Base-by-base conservation (phyloP, 148 eudicot species). In the Rhododendron griersonianum region DNA sequence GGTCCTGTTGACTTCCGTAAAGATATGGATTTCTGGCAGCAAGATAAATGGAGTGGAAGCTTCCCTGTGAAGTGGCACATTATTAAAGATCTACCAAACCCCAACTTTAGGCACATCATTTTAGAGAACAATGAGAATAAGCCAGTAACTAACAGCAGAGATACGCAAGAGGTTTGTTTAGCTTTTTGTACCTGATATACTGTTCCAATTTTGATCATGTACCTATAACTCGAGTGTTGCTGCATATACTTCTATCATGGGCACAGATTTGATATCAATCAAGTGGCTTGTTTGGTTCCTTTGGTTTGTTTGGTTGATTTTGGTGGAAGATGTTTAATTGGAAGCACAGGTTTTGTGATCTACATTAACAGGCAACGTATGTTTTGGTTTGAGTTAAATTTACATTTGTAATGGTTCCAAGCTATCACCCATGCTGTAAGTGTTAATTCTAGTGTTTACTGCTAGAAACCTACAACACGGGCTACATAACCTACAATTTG, bases 11-110 rank as follows among this genome's bases (percentile, higher is more conserved):
- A 97, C 84, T 95, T 95, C 83, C 89, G 86, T 61, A 92, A 90
- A 51, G 98, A 97, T 88, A 97, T 97, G 99, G 99, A 97, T 89
- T 97, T 97, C 88, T 97, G 99, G 99, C 99, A 97, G 94, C 99
- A 97, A 90, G 99, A 97, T 87, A 97, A 97, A 90, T 97, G 99
- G 99, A 93, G 95, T 87, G 98, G 98, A 57, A 94, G 99, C 88
- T 97, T 97, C 88, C 95, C 98, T 88, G 98, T 97, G 14, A 95
- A 97, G 87, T 97, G 99, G 99, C 98, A 95, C 90, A 90, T 97
- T 23, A 91, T 97, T 47, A 97, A 95, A 89, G 99, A 97, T 91
- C 94, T 94, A 71, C 95, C 98, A 61, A 97, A 97, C 87, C 91
- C 92, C 73, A 92, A 86, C 89, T 91, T 97, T 65, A 91, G 99